Evolutionary conservation across 495 filamentous ascomycete species (phyloP), one percentile per base, ranked within the genome.

Genomic region (Evansstolkia leycettana): DNA sequence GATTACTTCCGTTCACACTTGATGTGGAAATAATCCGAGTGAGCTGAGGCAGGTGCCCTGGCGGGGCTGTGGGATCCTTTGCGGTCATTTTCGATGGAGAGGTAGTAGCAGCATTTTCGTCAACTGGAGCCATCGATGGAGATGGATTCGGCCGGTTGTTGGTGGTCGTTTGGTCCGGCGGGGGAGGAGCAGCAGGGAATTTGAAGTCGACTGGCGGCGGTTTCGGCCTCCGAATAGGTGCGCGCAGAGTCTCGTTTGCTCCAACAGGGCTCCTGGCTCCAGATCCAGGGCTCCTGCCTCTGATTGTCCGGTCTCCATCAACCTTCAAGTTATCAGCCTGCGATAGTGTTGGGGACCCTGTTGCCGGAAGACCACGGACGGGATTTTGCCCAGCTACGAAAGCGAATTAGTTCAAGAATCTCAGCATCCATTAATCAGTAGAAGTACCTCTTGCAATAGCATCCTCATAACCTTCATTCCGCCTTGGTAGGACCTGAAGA

Each of bases 11-110:
- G 54, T 65, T 70, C 25, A 69, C 52, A 39, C 82, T 89, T 16
- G 76, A 73, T 17, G 76, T 73, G 16, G 86, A 83, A 26, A 92
- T 62, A 15, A 92, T 72, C 32, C 79, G 68, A 11, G 84, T 72
- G n/a, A 79, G 59, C 13, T 73, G 71, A 12, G 70, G 64, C 28
- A 74, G 50, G 25, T 78, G 73, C 27, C 75, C 69, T 12, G 46
- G 33, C 12, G 56, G 31, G 12, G 38, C 33, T 7, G 48, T 33
- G 8, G 37, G 23, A 7, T 63, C 43, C 33, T 38, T 45, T 23
- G 23, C 17, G 34, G 40, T 27, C 10, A 36, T 20, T 29, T 28
- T 54, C 30, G 41, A 24, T 38, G 45, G 25, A 10, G 29, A 24
- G 10, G 45, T 29, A 15, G 49, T 18, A 20, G 36, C 36, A 17